Evolutionary conservation across 2,329 filamentous ascomycete genomes (phyloP), one percentile per base, ranked within the genome.

Genomic region (Epichloe glyceriae): DNA sequence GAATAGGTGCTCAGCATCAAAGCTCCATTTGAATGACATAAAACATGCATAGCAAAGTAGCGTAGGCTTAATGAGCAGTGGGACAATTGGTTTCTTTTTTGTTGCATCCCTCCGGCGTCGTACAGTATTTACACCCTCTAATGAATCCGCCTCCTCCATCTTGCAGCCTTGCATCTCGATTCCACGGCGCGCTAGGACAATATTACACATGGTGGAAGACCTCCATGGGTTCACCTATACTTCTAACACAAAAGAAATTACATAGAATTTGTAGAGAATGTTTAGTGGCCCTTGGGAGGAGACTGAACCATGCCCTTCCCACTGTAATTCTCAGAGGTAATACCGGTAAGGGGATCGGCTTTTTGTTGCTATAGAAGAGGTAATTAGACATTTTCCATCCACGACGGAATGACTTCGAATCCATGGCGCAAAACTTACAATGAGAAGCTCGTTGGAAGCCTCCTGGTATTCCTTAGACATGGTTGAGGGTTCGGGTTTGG

Each of bases 401-500:
- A 8, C 10, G 14, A n/a, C 1, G 12, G 15, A 12, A 12, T n/a
- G 11, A 15, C 30, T 39, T 47, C 2, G 5, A 17, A 10, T 30
- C 26, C 26, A 30, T 30, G 7, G 26, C 12, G 1, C 3, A 15
- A n/a, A 35, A 53, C 57, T 46, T 74, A 95, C 91, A 80, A 83
- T 90, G 70, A 96, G 78, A 71, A 86, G 93, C 76, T 96, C 93
- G 73, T 98, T 95, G 60, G 84, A 79, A 61, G 85, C 85, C 76
- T 97, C 89, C 76, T 98, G 88, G 82, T 86, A 97, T 73, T 98
- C 93, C 78, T 88, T 86, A 74, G 77, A 91, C 90, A 98, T 95
- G 64, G 91, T 95, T 69, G 76, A 75, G 59, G 93, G 93, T 56
- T 79, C 64, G 54, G 80, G 79, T 67, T 80, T 78, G 63, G 86